Base-by-base conservation (phyloP, 495 filamentous ascomycete species). In the Tuber borchii region DNA sequence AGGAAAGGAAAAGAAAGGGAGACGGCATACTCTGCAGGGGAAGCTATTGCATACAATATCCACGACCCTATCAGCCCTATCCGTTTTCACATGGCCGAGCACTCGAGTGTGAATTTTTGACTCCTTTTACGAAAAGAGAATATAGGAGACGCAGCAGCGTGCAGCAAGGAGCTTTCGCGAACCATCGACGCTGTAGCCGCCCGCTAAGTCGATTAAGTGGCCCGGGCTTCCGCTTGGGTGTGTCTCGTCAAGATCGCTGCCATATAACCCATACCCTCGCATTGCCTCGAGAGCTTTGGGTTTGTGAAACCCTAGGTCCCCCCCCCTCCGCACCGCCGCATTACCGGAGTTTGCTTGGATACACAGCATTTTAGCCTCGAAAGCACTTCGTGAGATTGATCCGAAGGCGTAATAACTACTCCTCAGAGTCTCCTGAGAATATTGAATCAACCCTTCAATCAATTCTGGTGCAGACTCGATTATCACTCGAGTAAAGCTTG, bases 201-300 rank as follows among this genome's bases (percentile, higher is more conserved):
- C 79, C 73, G 72, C 74, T 81, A 80, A 80, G 70, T 72, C 75
- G 79, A 81, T 81, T 56, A 78, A 77, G 74, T 81, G 78, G 71
- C 56, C 77, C 69, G 70, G 79, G 78, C 71, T 77, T 71, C 70
- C 72, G 79, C 65, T 80, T 80, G 70, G 51, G 79, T 81, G 48
- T 71, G 61, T 77, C 73, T 80, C 72, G 70, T 80, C 71, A 74
- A 71, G 77, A 70, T 79, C 78, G 70, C 46, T 75, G 37, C 72
- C 76, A 79, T 79, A 79, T 79, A 79, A 79, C 65, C 70, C 76
- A 75, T 79, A 79, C 45, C 72, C 73, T 73, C 73, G 77, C 77
- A 76, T 79, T 76, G 56, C 73, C 70, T 17, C 72, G 73, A 51
- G 56, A 76, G 45, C 73, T 73, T 73, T 71, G 77, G 48, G 69